phyloP scores from a whole-genome alignment of 1,284 basidiomycete species.

The Sanghuangporus sanghuang region DNA sequence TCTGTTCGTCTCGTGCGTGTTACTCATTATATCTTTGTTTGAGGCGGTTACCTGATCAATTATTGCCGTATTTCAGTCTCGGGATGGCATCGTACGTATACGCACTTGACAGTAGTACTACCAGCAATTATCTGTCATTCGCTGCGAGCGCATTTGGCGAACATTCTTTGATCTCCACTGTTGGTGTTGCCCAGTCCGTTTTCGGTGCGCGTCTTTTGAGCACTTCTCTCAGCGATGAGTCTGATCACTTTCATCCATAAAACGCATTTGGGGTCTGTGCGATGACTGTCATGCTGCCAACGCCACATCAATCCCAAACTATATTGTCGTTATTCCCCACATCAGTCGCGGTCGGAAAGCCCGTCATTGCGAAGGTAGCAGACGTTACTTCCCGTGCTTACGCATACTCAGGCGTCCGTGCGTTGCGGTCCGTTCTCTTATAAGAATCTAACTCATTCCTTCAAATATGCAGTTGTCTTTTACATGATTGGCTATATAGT shows the following conservation, averaged over 20 bases:
- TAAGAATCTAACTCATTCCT: neutral
- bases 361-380: constrained; percentile 75
- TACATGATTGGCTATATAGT: constrained; percentile 45
- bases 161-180: constrained; percentile 62
- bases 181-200: constrained; percentile 52
- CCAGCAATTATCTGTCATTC: constrained; percentile 59
- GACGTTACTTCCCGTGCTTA: constrained; percentile 57
- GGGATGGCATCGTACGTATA: constrained; percentile 73
- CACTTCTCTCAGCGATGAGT: neutral
- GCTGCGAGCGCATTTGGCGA: constrained; percentile 56
- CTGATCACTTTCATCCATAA: neutral
- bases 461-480: constrained; percentile 41
- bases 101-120: constrained; percentile 67
- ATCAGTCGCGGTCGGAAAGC: constrained; percentile 63
- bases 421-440: constrained; percentile 27
- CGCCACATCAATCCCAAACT: neutral
- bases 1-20: constrained; percentile 54
- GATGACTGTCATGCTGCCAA: neutral
- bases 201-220: constrained; percentile 40
- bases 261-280: neutral
- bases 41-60: neutral
- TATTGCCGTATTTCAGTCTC: constrained; percentile 35
- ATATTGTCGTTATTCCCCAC: neutral
- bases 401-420: constrained; percentile 61
- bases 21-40: neutral